phyloP scores from a whole-genome alignment of 2,329 filamentous ascomycete genomes.

The Fusarium coicis region DNA sequence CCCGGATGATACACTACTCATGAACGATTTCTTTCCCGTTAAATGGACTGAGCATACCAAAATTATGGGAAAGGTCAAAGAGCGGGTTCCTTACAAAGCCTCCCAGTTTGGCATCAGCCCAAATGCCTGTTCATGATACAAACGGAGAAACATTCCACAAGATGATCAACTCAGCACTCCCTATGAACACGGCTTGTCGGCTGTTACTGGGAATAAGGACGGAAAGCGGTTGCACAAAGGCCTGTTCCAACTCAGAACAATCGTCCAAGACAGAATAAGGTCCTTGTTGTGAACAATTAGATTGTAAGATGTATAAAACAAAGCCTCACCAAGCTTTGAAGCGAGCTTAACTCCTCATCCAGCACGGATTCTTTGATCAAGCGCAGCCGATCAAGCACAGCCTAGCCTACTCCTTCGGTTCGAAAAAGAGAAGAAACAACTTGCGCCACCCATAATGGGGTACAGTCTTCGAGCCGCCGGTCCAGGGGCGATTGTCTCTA shows the following conservation, averaged over 20 bases:
- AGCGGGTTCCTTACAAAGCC: fast-evolving
- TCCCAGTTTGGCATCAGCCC: background rate
- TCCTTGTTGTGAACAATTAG: background rate
- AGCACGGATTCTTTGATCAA: background rate
- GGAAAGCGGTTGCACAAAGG: background rate
- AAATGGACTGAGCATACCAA: no score
- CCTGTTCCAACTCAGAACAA: background rate
- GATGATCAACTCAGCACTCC: background rate
- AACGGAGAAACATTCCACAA: fast-evolving
- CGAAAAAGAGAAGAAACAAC: background rate
- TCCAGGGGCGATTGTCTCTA: background rate
- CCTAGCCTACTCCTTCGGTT: background rate
- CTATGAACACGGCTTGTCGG: background rate
- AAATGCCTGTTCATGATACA: background rate
- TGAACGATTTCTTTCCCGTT: no score
- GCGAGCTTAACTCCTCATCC: background rate
- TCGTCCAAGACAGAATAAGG: background rate
- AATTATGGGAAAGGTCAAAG: no score
- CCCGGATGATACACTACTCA: no score
- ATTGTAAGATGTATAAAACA: background rate
- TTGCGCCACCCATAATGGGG: background rate
- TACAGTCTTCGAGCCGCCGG: no score
- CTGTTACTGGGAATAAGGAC: no score
- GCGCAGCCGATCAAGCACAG: background rate
- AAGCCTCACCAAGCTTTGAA: background rate